Evolutionary conservation across 495 filamentous ascomycete species (phyloP), one percentile per base, ranked within the genome.

Genomic region (Penicillium salamii): DNA sequence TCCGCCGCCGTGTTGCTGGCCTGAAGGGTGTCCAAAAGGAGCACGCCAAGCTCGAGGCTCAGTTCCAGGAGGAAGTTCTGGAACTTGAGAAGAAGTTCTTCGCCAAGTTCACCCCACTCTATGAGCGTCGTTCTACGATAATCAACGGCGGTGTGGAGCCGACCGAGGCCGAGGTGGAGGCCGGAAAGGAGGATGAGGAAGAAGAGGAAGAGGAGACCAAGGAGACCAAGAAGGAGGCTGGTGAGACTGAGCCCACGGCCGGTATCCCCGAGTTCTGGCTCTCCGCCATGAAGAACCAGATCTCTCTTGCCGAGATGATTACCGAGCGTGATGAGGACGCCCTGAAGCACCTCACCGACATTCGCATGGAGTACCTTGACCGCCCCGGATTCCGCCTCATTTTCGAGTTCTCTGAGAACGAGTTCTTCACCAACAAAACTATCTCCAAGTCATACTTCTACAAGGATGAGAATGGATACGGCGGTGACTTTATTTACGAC

Each of bases 251-350:
- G 21, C 66, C 80, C 45, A 75, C 81, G 37, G 73, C 76, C 53
- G 91, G 91, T 59, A 96, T 97, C 53, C 95, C 95, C 28, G 95
- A 99, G 70, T 99, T 99, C 79, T 99, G 95, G 95, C 79, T 99
- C 21, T 96, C 92, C 50, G 90, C 95, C 53, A 97, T 99, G 93
- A 99, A 99, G 80, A 99, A 97, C 75, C 90, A 96, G 65, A 81
- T 92, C 62, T 91, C 90, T 7, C 80, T 99, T 37, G 90, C 91
- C 28, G 95, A 97, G 73, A 92, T 96, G 82, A 96, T 99, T 67
- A 97, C 91, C 53, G 95, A 97, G 51, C 84, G 88, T 35, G 95
- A 99, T 60, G 95, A 97, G 79, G 83, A 79, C 49, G 93, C 91
- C 47, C 86, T 99, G 47, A 93, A 91, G 73, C 74, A 82, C 54